Base-by-base conservation (phyloP, 2,329 filamentous ascomycete species). In the Epichloe sibirici region DNA sequence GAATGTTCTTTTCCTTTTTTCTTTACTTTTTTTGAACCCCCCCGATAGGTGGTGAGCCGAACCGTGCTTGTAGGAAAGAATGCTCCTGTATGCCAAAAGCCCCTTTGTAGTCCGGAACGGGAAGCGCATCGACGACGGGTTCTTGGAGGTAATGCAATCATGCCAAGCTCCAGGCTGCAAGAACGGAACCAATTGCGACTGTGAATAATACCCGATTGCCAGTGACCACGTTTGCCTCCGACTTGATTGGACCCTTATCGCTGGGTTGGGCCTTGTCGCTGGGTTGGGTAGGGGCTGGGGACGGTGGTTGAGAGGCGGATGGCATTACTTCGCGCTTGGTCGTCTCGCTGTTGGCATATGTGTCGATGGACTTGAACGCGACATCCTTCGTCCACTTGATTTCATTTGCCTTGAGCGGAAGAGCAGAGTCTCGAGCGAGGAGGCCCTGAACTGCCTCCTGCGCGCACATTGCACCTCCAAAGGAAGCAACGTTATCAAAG, bases 401-500 rank as follows among this genome's bases (percentile, higher is more conserved):
- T 45, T 76, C 66, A 15, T 70, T 67, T 7, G 68, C 72, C 59
- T 66, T 67, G 37, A 78, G 65, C 0, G 80, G 80, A 5, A 71
- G 64, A 4, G 62, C 54, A 1, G 73, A 68, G 5, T 69, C 59
- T 13, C 66, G 60, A 13, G 72, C 68, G 48, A 86, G 66, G 3
- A 83, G 68, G 3, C 79, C 79, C 62, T 85, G 81, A 15, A 85
- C 70, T 1, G 74, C 73, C 66, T 85, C 82, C 48, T 85, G 72
- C 1, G 80, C 82, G 52, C 74, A 77, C 78, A 85, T 81, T 62
- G 84, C 75, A 65, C 83, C 78, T 4, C 82, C 82, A 5, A 84
- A 70, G 2, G 81, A 80, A 0, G 69, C 63, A 25, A 65, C 69
- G 39, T 73, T 74, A 59, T 85, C 82, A 55, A 72, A 82, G 1